Conservation (phyloP, 2,329 filamentous ascomycete species). For the Huntiella omanensis region DNA sequence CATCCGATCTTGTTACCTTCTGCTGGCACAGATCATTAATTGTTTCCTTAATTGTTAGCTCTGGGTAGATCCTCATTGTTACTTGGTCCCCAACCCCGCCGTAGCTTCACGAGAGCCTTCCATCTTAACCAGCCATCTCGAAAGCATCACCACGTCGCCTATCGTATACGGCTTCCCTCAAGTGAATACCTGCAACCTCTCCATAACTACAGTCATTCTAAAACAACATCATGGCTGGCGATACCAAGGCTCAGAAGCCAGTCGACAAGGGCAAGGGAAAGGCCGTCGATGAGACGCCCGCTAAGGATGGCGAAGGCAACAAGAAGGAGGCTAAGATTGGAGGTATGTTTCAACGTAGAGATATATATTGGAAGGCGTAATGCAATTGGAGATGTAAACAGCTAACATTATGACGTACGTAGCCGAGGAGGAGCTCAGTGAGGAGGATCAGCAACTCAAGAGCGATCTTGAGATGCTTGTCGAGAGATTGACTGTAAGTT, state of each 20-base stretch:
- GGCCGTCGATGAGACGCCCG: conserved; percentile 46
- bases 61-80: too few relatives aligned
- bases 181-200: too few relatives aligned
- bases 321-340: conserved; percentile 44
- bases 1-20: too few relatives aligned
- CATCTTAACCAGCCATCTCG: background rate
- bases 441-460: conserved; percentile 97
- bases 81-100: too few relatives aligned
- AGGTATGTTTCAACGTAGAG: conserved; percentile 22
- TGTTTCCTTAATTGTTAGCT: too few relatives aligned
- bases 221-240: conserved; percentile 58
- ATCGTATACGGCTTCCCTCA: background rate
- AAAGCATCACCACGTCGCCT: background rate
- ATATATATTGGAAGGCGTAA: too few relatives aligned
- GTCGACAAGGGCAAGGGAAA: conserved; percentile 96
- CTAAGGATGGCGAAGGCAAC: conserved; percentile 40
- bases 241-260: conserved; percentile 67
- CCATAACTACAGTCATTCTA: too few relatives aligned
- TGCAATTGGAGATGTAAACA: background rate
- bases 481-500: conserved; percentile 66
- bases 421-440: conserved; percentile 70
- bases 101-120: background rate
- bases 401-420: background rate
- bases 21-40: too few relatives aligned
- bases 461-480: conserved; percentile 96